A percentile compares a stretch with the other conserved stretches of the same genome.
phyloP scores from a whole-genome alignment of 306 rosid species.

The Lupinus albus region DNA sequence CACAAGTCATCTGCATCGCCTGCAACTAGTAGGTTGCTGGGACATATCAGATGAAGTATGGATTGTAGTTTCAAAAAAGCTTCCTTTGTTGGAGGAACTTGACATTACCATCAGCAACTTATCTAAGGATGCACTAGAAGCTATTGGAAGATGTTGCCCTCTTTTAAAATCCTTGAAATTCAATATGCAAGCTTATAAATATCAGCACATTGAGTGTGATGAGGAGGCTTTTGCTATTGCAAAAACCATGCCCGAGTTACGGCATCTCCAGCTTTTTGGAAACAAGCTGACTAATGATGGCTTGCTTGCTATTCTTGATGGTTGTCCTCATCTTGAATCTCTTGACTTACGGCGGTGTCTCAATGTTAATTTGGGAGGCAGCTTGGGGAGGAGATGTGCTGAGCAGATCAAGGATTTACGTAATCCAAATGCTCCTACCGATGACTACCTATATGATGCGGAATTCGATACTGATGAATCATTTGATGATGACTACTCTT shows the following conservation, averaged over 20 bases:
- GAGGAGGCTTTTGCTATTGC: constrained; percentile 60
- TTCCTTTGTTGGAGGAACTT: constrained; percentile 68
- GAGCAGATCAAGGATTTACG: constrained; percentile 53
- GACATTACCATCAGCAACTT: constrained; percentile 48
- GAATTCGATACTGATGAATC: not conserved
- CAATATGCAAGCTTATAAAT: constrained; percentile 32
- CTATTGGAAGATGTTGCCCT: constrained; percentile 60
- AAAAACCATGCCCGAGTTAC: constrained; percentile 29
- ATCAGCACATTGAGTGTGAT: constrained; percentile 37
- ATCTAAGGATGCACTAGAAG: constrained; percentile 44
- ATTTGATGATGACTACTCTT: no score
- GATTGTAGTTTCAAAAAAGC: constrained; percentile 46
- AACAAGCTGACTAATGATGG: constrained; percentile 61
- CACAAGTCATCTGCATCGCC: constrained; percentile 48
- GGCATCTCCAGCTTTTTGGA: constrained; percentile 65
- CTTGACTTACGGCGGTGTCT: constrained; percentile 68
- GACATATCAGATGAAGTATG: constrained; percentile 52
- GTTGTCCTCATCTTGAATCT: constrained; percentile 68
- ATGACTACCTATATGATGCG: constrained; percentile 9
- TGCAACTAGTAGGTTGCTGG: constrained; percentile 51
- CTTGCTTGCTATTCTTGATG: constrained; percentile 58
- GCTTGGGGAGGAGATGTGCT: constrained; percentile 49
- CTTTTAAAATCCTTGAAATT: constrained; percentile 51
- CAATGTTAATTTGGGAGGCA: constrained; percentile 46
- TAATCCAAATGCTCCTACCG: constrained; percentile 50